Conservation (phyloP, 2,329 filamentous ascomycete species). For the Trichoderma atroviride region DNA sequence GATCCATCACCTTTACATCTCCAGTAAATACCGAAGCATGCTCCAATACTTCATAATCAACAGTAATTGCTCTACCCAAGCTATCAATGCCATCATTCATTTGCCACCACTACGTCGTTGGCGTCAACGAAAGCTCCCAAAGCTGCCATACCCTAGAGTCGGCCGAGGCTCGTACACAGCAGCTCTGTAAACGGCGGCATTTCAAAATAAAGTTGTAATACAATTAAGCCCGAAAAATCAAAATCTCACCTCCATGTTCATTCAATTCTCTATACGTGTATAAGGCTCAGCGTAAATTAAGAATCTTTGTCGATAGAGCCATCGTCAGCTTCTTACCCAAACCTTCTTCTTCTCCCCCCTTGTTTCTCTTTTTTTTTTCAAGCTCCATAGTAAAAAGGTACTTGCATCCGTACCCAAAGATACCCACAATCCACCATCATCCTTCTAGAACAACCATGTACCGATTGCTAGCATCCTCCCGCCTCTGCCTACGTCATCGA, state of each 20-base stretch:
- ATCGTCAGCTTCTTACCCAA: neutral
- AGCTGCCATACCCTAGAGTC: neutral
- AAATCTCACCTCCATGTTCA: neutral
- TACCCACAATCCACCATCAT: neutral
- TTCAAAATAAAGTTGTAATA: neutral
- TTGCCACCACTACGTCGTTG: neutral
- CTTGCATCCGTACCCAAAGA: neutral
- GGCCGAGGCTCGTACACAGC: neutral
- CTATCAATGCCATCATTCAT: neutral
- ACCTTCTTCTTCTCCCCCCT: neutral
- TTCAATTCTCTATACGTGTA: neutral
- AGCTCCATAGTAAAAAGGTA: neutral
- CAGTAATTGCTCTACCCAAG: neutral
- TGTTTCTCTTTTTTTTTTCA: neutral
- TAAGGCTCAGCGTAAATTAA: neutral
- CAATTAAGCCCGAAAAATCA: neutral
- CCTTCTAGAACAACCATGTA: constrained; percentile 1
- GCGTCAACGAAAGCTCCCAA: neutral
- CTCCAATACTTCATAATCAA: neutral
- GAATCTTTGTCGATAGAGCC: neutral
- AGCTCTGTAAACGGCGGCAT: neutral
- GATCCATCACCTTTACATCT: neutral
- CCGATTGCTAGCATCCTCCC: neutral
- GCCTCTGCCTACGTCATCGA: constrained; percentile 12
- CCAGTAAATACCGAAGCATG: neutral